phyloP scores from a whole-genome alignment of 257 asterid genomes.

The Jasminum sambac region DNA sequence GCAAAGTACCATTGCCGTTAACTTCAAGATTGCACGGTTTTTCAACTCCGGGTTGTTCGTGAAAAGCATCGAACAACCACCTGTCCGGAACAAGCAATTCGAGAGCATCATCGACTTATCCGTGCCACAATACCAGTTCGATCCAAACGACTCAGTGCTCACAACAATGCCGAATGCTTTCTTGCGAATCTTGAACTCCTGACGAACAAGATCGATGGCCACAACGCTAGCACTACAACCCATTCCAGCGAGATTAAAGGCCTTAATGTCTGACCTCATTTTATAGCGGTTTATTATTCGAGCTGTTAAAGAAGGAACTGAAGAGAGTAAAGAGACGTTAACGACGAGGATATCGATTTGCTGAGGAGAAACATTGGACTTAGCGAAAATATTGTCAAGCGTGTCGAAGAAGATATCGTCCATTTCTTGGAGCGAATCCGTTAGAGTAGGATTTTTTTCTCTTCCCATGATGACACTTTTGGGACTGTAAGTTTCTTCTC shows the following conservation, averaged over 20 bases:
- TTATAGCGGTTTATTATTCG: conserved; percentile 36
- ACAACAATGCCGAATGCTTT: conserved; percentile 33
- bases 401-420: conserved; percentile 31
- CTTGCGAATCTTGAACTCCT: conserved; percentile 23
- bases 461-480: conserved; percentile 25
- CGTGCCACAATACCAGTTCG: conserved; percentile 41
- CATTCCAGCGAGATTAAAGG: conserved; percentile 44
- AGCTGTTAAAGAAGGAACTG: conserved; percentile 30
- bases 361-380: conserved; percentile 32
- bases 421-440: conserved; percentile 29
- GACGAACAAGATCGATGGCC: conserved; percentile 33
- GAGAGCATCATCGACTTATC: conserved; percentile 44
- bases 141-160: conserved; percentile 34
- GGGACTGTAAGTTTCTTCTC: conserved; percentile 38
- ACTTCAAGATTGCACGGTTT: conserved; percentile 25
- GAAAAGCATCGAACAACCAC: conserved; percentile 45
- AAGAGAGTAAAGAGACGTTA: conserved; percentile 37
- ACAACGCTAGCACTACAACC: conserved; percentile 46
- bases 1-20: conserved; percentile 22
- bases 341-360: conserved; percentile 39
- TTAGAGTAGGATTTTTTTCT: conserved; percentile 23
- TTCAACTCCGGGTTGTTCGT: conserved; percentile 27
- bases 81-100: conserved; percentile 37
- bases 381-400: conserved; percentile 27
- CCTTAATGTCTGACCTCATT: conserved; percentile 33